Conservation (phyloP, 257 asterid species). For the Asclepias syriaca region DNA sequence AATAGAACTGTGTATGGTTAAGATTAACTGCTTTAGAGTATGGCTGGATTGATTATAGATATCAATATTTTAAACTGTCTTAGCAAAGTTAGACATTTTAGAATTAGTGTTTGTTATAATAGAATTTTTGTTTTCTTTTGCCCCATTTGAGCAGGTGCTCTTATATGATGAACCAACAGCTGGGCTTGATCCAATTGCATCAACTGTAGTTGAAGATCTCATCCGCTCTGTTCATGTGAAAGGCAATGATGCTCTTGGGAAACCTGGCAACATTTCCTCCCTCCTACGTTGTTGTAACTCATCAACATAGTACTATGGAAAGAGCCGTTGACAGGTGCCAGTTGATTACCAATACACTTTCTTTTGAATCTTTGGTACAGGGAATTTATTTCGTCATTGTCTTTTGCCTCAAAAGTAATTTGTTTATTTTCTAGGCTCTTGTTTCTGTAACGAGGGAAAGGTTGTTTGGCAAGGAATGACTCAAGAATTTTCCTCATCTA, state of each 20-base stretch:
- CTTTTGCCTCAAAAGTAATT: constrained; percentile 13
- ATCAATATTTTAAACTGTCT: neutral
- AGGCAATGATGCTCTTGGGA: constrained; percentile 80
- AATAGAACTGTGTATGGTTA: neutral
- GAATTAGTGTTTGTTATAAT: no score
- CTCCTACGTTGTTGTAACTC: constrained; percentile 91
- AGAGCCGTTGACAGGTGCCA: constrained; percentile 95
- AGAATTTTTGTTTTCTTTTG: no score
- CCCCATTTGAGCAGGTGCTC: constrained; percentile 60
- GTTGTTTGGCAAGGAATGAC: constrained; percentile 99
- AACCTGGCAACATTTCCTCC: constrained; percentile 95
- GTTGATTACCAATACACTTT: constrained; percentile 17
- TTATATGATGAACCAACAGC: constrained; percentile 98
- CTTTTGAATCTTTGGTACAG: neutral
- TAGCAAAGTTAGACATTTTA: neutral
- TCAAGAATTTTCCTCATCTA: constrained; percentile 77
- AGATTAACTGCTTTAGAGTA: neutral
- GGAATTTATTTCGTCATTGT: neutral
- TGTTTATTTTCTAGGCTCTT: constrained; percentile 44
- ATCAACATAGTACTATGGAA: constrained; percentile 94
- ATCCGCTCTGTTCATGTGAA: constrained; percentile 88
- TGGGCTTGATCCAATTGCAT: constrained; percentile 99
- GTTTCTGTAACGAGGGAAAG: constrained; percentile 82
- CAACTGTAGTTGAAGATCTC: constrained; percentile 98
- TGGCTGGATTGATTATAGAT: neutral